phyloP scores from a whole-genome alignment of 352 stramenopile genomes.

The Phytophthora podocarpi region DNA sequence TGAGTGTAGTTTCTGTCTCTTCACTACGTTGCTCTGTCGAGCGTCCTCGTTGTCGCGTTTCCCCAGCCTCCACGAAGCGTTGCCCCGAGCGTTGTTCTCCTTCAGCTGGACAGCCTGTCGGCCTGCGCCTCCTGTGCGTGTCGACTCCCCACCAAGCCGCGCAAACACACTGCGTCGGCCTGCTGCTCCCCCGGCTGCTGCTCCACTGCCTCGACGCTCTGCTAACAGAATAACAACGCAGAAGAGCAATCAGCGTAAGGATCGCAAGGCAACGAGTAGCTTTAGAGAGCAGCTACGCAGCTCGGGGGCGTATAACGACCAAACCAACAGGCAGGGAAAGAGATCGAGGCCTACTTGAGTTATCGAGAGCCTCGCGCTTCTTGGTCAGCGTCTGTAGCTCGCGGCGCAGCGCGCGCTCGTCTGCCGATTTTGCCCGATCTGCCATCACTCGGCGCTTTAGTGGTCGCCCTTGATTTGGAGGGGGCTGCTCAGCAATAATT shows the following conservation, averaged over 20 bases:
- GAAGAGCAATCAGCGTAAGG: conserved; percentile 23
- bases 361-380: conserved; percentile 54
- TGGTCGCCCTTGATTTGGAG: conserved; percentile 21
- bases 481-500: too few relatives aligned
- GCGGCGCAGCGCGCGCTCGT: conserved; percentile 58
- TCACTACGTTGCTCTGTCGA: conserved; percentile 17
- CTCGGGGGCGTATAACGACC: background rate
- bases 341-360: conserved; percentile 27
- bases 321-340: background rate
- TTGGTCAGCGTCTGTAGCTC: conserved; percentile 60
- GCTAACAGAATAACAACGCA: background rate
- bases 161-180: conserved; percentile 35
- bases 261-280: conserved; percentile 9
- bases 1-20: conserved; percentile 52
- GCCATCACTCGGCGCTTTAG: conserved; percentile 24
- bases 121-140: conserved; percentile 16
- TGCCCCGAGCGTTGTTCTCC: conserved; percentile 30
- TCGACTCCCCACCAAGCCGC: conserved; percentile 37
- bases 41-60: conserved; percentile 44
- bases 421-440: conserved; percentile 37
- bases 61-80: conserved; percentile 27
- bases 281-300: background rate
- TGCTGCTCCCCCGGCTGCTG: background rate
- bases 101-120: conserved; percentile 31
- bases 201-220: conserved; percentile 28